phyloP scores from a whole-genome alignment of 78 protist genomes.

The Dictyostelium intermedium region DNA sequence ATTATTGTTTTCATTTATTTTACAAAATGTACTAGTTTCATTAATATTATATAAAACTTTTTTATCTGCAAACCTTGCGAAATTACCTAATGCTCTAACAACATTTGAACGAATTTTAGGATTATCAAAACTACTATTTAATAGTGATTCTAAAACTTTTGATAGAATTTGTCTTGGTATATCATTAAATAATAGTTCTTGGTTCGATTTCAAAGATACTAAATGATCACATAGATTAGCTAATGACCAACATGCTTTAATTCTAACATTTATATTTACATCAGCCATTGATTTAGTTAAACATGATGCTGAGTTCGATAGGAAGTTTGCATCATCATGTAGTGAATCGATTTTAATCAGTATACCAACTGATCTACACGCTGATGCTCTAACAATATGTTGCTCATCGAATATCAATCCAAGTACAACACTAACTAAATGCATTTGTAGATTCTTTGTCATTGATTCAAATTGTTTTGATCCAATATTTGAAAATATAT shows the following conservation, averaged over 20 bases:
- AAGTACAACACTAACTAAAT: conserved; percentile 35
- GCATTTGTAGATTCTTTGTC: conserved; percentile 14
- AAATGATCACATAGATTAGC: conserved; percentile 75
- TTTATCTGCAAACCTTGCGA: conserved; percentile 57
- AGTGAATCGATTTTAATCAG: conserved; percentile 25
- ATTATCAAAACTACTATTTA: conserved; percentile 34
- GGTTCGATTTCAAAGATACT: neutral
- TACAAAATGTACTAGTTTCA: neutral
- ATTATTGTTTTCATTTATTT: neutral
- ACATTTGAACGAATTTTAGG: conserved; percentile 67
- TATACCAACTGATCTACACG: conserved; percentile 61
- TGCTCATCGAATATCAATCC: conserved; percentile 61
- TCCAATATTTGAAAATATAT: conserved; percentile 53
- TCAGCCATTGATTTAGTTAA: conserved; percentile 67
- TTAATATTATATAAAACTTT: neutral
- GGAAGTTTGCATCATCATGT: conserved; percentile 43
- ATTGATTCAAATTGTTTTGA: neutral
- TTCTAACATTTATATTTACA: conserved; percentile 48
- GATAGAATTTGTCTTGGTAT: conserved; percentile 31
- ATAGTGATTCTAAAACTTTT: conserved; percentile 34
- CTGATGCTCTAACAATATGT: conserved; percentile 38
- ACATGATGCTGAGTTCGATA: conserved; percentile 53
- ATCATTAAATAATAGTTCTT: neutral
- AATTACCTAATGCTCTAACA: conserved; percentile 68
- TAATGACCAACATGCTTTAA: conserved; percentile 74